Evolutionary conservation across 148 eudicot genomes (phyloP).

Genomic region (Bassia scoparia): DNA sequence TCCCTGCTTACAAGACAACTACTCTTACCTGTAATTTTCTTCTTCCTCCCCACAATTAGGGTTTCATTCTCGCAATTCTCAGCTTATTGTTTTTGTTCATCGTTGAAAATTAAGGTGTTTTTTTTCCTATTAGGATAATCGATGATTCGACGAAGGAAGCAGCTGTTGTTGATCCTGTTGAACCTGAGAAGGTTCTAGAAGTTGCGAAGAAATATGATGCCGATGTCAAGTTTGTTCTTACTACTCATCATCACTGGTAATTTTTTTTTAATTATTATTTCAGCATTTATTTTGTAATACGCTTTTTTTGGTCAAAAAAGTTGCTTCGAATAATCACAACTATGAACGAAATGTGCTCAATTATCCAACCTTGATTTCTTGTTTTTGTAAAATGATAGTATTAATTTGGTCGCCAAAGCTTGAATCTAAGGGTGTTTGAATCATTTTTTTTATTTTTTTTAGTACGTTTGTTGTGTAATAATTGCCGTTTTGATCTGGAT

Average conservation of each 20-base stretch:
- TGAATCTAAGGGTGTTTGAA: too few species aligned
- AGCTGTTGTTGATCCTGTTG: conserved; percentile 88
- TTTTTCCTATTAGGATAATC: conserved; percentile 43
- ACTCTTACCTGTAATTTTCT: conserved; percentile 61
- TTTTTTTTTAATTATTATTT: background rate
- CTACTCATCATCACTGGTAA: conserved; percentile 95
- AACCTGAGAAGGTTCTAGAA: conserved; percentile 77
- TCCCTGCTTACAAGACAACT: conserved; percentile 84
- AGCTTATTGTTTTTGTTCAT: background rate
- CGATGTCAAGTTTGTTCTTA: conserved; percentile 61
- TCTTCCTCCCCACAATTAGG: background rate
- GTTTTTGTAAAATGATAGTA: too few species aligned
- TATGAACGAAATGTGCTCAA: too few species aligned
- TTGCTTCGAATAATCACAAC: too few species aligned
- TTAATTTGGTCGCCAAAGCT: too few species aligned
- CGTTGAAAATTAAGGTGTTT: background rate
- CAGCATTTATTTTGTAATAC: background rate
- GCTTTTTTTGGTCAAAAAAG: background rate
- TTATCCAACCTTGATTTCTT: background rate
- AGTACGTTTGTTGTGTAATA: too few species aligned
- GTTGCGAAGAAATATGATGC: conserved; percentile 55
- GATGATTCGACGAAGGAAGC: conserved; percentile 75
- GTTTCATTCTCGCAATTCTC: background rate
- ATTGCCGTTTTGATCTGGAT: too few species aligned
- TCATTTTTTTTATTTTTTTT: too few species aligned